Evolutionary conservation across 2,329 filamentous ascomycete genomes (phyloP), one percentile per base, ranked within the genome.

Genomic region (Fusarium sp.): DNA sequence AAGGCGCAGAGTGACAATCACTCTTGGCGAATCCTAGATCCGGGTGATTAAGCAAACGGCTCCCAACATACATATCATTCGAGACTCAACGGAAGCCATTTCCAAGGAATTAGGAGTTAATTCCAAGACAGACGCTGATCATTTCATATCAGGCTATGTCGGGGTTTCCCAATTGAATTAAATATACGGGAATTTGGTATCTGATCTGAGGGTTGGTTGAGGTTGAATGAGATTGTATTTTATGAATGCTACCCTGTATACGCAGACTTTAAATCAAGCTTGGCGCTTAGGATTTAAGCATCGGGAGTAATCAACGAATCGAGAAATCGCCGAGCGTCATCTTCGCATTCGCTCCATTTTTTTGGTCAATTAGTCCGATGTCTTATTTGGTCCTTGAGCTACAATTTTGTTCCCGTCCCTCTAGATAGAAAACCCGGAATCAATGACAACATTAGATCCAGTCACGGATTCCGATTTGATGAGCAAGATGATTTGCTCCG

Each of bases 381-480:
- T 27, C 13, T n/a, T 14, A 8, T 15, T 9, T 12, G 3, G 7
- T 7, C 3, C 15, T 18, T 4, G 14, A 6, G 14, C 2, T 18
- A 10, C 13, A 7, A 9, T 17, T 3, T 14, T 1, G 35, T 14
- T 17, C 3, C 10, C 4, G 14, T 7, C 4, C 15, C 5, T 0
- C 10, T 15, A 63, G 14, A 64, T 13, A 17, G 64, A 67, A 14
- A 67, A 67, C 1, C 64, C 64, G 0, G 64, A 53, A 12, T 67
- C 64, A 1, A 67, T 33, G 1, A 67, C 9, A 7, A 67, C 25
- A 8, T 67, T 67, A 1, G 64, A 14, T 27, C 64, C 62, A 5
- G 64, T 67, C 1, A 62, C 15, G 0, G 64, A 62, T 14, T 62
- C 18, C 3, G 64, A 67, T 11, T 53, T 53, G 1, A 67, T 33